A percentile compares a stretch with the other conserved stretches of the same genome.
These are phyloP conservation scores for Penicillium chermesinum DNA, from an alignment of 495 filamentous ascomycete genomes.

Conservation along the genomic window DNA sequence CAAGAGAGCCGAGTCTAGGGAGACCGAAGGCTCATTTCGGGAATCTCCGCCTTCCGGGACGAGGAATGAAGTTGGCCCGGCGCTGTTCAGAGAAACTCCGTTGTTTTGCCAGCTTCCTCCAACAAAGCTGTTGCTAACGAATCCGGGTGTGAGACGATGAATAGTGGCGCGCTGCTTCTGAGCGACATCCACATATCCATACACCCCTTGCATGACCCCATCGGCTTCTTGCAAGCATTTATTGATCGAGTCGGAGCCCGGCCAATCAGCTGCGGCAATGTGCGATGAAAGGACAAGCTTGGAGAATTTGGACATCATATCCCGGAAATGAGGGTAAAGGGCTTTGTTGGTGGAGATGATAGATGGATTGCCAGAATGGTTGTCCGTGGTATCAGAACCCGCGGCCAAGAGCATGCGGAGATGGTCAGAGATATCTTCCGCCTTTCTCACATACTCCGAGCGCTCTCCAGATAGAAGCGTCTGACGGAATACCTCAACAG, in stretches of 20 bases:
- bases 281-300: slow-evolving; percentile 98
- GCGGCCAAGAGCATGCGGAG: slow-evolving; percentile 88
- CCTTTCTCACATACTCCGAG: slow-evolving; percentile 83
- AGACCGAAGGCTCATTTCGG: slow-evolving; percentile 63
- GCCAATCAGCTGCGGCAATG: slow-evolving; percentile 92
- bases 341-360: slow-evolving; percentile 97
- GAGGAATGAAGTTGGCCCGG: slow-evolving; percentile 70
- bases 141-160: slow-evolving; percentile 83
- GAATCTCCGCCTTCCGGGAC: slow-evolving; percentile 72
- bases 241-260: slow-evolving; percentile 73
- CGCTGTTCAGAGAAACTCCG: slow-evolving; percentile 61
- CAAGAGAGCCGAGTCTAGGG: slow-evolving; percentile 69
- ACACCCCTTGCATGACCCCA: slow-evolving; percentile 87
- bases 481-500: slow-evolving; percentile 82
- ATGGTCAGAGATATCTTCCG: slow-evolving; percentile 97
- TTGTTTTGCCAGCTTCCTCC: slow-evolving; percentile 96
- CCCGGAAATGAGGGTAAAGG: slow-evolving; percentile 92
- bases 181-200: slow-evolving; percentile 92
- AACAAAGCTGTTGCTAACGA: slow-evolving; percentile 72
- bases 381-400: slow-evolving; percentile 93
- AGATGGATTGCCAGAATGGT: slow-evolving; percentile 97
- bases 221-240: slow-evolving; percentile 96
- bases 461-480: slow-evolving; percentile 73
- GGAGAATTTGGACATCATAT: slow-evolving; percentile 99
- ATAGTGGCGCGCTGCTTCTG: slow-evolving; percentile 86